Conservation (phyloP, 805 yeast genomes). For the Kodamaea neixiangensis region DNA sequence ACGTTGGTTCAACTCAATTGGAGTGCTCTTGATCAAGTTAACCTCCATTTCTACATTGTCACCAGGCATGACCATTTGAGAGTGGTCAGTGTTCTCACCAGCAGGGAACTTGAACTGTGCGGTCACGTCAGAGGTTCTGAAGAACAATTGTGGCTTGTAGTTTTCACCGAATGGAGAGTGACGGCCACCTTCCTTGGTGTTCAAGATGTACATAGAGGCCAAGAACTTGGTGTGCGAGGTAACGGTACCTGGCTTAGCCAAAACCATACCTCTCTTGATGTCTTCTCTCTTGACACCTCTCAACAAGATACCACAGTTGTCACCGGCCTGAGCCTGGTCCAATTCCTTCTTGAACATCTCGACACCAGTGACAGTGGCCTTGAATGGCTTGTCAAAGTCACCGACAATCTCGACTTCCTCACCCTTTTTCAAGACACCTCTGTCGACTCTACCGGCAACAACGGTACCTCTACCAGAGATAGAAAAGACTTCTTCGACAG, state of each 20-base stretch:
- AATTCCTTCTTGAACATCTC: slow-evolving; percentile 99
- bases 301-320: slow-evolving; percentile 94
- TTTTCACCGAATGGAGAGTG: slow-evolving; percentile 95
- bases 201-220: slow-evolving; percentile 88
- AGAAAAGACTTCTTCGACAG: slow-evolving; percentile 95
- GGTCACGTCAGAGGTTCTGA: slow-evolving; percentile 95
- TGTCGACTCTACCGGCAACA: slow-evolving; percentile 98
- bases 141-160: slow-evolving; percentile 97
- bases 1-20: slow-evolving; percentile 95
- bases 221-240: slow-evolving; percentile 92
- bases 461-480: slow-evolving; percentile 99
- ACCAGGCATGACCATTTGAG: slow-evolving; percentile 94
- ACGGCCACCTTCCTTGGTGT: slow-evolving; percentile 99
- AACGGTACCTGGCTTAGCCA: slow-evolving; percentile 89
- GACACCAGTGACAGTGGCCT: slow-evolving; percentile 96
- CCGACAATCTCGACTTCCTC: slow-evolving; percentile 98
- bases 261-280: slow-evolving; percentile 95
- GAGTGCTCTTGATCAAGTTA: slow-evolving; percentile 85
- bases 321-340: slow-evolving; percentile 98
- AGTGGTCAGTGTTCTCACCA: slow-evolving; percentile 69
- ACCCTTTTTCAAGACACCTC: slow-evolving; percentile 97
- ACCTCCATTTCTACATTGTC: slow-evolving; percentile 97
- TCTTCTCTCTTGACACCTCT: slow-evolving; percentile 99
- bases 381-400: slow-evolving; percentile 78
- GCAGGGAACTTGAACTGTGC: slow-evolving; percentile 88